phyloP scores from a whole-genome alignment of 495 filamentous ascomycete species.

The Podospora tetraspora region DNA sequence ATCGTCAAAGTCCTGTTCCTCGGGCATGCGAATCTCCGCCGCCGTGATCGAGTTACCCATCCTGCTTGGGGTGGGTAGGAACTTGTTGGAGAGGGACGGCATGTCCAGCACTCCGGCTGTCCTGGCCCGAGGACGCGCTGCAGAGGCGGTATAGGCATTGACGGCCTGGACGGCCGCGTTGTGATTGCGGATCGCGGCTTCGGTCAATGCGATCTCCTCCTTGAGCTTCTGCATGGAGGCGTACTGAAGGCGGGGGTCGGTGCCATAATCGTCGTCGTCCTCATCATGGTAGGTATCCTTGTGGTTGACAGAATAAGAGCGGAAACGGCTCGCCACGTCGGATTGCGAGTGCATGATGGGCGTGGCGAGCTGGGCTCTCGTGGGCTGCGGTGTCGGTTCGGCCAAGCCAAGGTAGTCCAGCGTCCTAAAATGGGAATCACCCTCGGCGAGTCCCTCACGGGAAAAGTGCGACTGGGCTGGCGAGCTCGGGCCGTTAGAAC shows the following conservation, averaged over 20 bases:
- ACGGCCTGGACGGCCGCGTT: constrained; percentile 79
- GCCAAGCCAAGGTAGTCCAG: constrained; percentile 93
- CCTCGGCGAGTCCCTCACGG: constrained; percentile 77
- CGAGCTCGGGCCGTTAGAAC: constrained; percentile 81
- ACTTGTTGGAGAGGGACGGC: constrained; percentile 67
- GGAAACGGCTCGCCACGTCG: constrained; percentile 78
- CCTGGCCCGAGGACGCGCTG: constrained; percentile 75
- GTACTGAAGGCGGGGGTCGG: constrained; percentile 65
- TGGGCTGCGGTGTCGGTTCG: constrained; percentile 77
- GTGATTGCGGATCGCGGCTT: constrained; percentile 87
- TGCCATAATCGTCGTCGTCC: constrained; percentile 77
- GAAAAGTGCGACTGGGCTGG: constrained; percentile 87
- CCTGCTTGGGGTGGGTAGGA: constrained; percentile 74
- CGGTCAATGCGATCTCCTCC: constrained; percentile 65
- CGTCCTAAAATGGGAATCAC: constrained; percentile 80
- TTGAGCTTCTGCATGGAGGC: constrained; percentile 43
- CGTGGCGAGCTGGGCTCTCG: constrained; percentile 63
- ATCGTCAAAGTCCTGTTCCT: constrained; percentile 67
- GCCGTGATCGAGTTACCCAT: constrained; percentile 80
- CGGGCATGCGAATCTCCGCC: constrained; percentile 66
- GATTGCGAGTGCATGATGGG: constrained; percentile 69
- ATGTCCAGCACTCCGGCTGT: constrained; percentile 87
- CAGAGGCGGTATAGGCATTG: constrained; percentile 44
- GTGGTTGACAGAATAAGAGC: constrained; percentile 97
- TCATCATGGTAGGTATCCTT: constrained; percentile 97